Percentiles rank a stretch among this genome's conserved stretches.
These are phyloP conservation scores for Chamaecyparis obtusa DNA, from an alignment of 75 land plant species.

Conservation along the genomic window DNA sequence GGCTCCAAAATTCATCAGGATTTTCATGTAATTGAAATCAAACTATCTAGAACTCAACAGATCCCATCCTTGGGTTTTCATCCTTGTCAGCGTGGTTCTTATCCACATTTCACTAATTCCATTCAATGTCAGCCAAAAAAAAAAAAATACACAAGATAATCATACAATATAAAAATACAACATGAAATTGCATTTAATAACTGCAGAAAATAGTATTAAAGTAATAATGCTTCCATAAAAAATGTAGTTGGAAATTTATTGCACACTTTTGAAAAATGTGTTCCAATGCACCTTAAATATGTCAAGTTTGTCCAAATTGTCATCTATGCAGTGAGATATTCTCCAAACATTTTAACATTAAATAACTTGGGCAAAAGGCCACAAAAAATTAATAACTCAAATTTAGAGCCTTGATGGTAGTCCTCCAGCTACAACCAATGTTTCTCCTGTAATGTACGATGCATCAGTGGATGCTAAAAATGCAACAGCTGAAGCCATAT, in stretches of 20 bases:
- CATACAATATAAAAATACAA: background rate
- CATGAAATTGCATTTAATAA: background rate
- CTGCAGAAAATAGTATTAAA: background rate
- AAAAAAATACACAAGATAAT: background rate
- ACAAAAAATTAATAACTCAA: background rate
- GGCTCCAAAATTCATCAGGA: background rate
- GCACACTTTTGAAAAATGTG: background rate
- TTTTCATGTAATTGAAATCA: background rate
- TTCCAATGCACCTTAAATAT: background rate
- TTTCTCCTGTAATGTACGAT: slow-evolving; percentile 95
- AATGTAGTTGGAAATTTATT: background rate
- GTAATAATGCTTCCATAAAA: background rate
- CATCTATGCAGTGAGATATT: background rate
- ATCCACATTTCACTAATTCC: background rate
- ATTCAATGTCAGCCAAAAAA: background rate
- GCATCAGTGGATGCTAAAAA: slow-evolving; percentile 93
- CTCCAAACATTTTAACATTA: background rate
- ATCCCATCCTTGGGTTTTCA: background rate
- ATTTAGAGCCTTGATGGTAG: slow-evolving; percentile 67
- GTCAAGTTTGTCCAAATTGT: background rate
- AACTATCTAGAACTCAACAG: background rate
- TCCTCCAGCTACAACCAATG: slow-evolving; percentile 87
- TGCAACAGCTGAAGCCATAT: slow-evolving; percentile 94
- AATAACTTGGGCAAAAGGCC: background rate
- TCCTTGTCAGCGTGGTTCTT: background rate